A percentile compares a stretch with the other conserved stretches of the same genome.
Evolutionary conservation across 2,329 filamentous ascomycete genomes (phyloP).

Genomic region (Xylariaceae sp.): DNA sequence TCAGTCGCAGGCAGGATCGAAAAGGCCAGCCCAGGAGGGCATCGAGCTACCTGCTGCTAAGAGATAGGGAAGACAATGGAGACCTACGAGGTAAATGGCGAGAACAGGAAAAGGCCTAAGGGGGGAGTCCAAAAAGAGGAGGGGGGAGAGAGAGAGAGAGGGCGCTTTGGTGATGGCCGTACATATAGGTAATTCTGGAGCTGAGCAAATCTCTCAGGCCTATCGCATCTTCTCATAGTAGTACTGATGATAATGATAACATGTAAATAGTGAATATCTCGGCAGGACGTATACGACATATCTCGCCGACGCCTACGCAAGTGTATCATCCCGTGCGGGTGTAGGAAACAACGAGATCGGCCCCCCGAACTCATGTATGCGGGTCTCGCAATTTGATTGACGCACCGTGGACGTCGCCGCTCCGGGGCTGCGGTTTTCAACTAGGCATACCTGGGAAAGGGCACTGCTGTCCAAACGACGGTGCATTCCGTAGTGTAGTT

Average conservation of each 20-base stretch:
- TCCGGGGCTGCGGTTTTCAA: too few species aligned
- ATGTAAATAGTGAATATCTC: not conserved
- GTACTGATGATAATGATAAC: not conserved
- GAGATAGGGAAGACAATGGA: not conserved
- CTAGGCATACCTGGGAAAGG: too few species aligned
- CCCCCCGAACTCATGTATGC: too few species aligned
- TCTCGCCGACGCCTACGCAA: not conserved
- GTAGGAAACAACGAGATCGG: too few species aligned
- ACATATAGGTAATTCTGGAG: not conserved
- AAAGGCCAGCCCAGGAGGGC: not conserved
- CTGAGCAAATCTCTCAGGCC: not conserved
- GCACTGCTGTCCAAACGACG: too few species aligned
- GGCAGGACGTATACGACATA: not conserved
- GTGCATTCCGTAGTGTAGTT: too few species aligned
- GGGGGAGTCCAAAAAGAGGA: too few species aligned
- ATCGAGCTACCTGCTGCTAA: not conserved
- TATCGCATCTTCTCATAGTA: not conserved
- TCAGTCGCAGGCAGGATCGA: not conserved
- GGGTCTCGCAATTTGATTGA: too few species aligned
- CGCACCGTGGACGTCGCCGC: too few species aligned
- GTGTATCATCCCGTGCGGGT: too few species aligned
- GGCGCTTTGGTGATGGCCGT: not conserved
- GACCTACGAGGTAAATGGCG: not conserved
- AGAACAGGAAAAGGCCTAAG: too few species aligned
- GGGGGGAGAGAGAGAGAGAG: not conserved